Conservation (phyloP, 2,329 filamentous ascomycete species). For the Diplodia intermedia region DNA sequence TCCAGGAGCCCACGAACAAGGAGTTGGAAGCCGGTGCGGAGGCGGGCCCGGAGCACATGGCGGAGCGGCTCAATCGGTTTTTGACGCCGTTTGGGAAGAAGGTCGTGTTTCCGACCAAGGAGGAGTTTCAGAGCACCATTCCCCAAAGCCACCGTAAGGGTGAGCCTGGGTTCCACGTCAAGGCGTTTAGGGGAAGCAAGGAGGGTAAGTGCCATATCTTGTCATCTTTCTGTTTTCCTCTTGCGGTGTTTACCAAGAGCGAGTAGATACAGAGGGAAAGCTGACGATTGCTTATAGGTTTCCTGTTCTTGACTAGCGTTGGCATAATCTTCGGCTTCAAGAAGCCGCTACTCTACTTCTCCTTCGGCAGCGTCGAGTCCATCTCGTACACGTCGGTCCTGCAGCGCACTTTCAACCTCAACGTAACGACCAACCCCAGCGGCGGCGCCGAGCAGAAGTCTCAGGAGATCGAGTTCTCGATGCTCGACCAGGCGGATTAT, state of each 20-base stretch:
- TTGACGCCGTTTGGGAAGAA: slow-evolving; percentile 55
- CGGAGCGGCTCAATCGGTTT: slow-evolving; percentile 54
- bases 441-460: slow-evolving; percentile 44
- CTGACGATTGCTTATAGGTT: slow-evolving; percentile 54
- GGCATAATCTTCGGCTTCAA: slow-evolving; percentile 71
- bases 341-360: slow-evolving; percentile 68
- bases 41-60: slow-evolving; percentile 52
- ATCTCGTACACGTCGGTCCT: slow-evolving; percentile 70
- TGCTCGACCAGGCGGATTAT: slow-evolving; percentile 70
- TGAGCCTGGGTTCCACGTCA: slow-evolving; percentile 69
- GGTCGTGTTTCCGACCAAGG: slow-evolving; percentile 60
- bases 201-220: slow-evolving; percentile 57
- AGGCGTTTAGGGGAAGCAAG: slow-evolving; percentile 69
- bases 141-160: slow-evolving; percentile 67
- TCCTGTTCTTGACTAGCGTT: slow-evolving; percentile 66
- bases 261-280: neutral
- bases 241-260: neutral
- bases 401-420: slow-evolving; percentile 71
- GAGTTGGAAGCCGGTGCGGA: slow-evolving; percentile 53
- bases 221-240: neutral
- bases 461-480: slow-evolving; percentile 68
- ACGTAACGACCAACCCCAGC: slow-evolving; percentile 46
- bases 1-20: slow-evolving; percentile 60
- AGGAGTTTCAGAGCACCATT: slow-evolving; percentile 66
- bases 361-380: slow-evolving; percentile 64